Percentiles rank a stretch among this genome's conserved stretches.
Conservation (phyloP, 2,329 filamentous ascomycete genomes). For the Shiraia bambusicola region DNA sequence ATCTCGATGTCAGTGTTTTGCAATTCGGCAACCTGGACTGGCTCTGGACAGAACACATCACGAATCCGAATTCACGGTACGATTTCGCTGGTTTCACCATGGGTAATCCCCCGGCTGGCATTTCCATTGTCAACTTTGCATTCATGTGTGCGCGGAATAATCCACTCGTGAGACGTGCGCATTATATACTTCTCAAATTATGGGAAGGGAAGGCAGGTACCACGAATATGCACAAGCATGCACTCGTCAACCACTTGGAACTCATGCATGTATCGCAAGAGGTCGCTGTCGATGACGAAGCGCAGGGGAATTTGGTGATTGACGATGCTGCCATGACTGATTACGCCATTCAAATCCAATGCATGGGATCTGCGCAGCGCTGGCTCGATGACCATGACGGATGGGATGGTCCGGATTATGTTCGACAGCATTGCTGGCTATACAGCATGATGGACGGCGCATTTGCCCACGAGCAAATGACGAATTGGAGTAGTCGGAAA, state of each 20-base stretch:
- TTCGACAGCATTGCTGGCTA: slow-evolving; percentile 37
- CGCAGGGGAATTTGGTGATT: slow-evolving; percentile 37
- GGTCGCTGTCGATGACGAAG: slow-evolving; percentile 36
- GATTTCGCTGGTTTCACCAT: slow-evolving; percentile 30
- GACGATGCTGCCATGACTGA: slow-evolving; percentile 54
- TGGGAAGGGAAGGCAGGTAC: slow-evolving; percentile 49
- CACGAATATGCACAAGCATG: slow-evolving; percentile 51
- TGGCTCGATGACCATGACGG: slow-evolving; percentile 53
- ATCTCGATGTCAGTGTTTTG: slow-evolving; percentile 59
- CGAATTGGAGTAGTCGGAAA: slow-evolving; percentile 52
- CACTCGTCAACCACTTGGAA: slow-evolving; percentile 53
- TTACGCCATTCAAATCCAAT: slow-evolving; percentile 61
- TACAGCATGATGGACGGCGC: slow-evolving; percentile 23
- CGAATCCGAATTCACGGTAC: slow-evolving; percentile 50
- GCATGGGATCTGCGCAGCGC: slow-evolving; percentile 54
- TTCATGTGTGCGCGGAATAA: slow-evolving; percentile 43
- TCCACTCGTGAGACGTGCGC: slow-evolving; percentile 51
- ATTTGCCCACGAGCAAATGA: slow-evolving; percentile 49
- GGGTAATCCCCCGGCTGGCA: slow-evolving; percentile 15
- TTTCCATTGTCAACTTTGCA: slow-evolving; percentile 26
- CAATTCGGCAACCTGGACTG: slow-evolving; percentile 59
- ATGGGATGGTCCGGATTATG: slow-evolving; percentile 59
- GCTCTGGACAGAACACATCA: slow-evolving; percentile 55
- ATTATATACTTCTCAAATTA: slow-evolving; percentile 54
- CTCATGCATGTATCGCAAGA: slow-evolving; percentile 47